Evolutionary conservation across 345 rosid species (phyloP).

Genomic region (Orychophragmus violaceus): DNA sequence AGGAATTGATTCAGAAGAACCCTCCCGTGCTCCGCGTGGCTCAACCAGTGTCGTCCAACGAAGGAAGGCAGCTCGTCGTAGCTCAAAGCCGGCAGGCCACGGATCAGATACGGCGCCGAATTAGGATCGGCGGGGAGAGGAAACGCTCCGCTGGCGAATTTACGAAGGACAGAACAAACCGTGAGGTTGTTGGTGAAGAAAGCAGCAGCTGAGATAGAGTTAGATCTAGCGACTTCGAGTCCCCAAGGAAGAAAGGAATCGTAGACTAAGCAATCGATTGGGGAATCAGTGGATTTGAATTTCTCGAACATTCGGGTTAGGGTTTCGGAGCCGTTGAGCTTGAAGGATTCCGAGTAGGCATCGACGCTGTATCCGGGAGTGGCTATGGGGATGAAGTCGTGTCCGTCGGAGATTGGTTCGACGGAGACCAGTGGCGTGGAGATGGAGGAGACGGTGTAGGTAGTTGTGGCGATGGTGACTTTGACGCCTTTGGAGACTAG

Average conservation of each 20-base stretch:
- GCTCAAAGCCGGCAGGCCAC: slow-evolving; percentile 50
- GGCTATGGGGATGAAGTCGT: slow-evolving; percentile 46
- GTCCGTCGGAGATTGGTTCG: slow-evolving; percentile 72
- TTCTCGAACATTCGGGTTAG: slow-evolving; percentile 40
- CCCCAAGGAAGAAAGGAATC: slow-evolving; percentile 79
- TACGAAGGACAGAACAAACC: slow-evolving; percentile 39
- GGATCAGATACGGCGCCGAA: slow-evolving; percentile 32
- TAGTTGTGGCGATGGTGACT: slow-evolving; percentile 65
- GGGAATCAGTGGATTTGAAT: slow-evolving; percentile 31
- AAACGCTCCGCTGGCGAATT: slow-evolving; percentile 36
- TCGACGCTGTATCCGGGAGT: slow-evolving; percentile 35
- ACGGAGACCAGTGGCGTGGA: slow-evolving; percentile 35
- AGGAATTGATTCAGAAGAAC: slow-evolving; percentile 52
- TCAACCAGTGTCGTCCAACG: slow-evolving; percentile 33
- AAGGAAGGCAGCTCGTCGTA: slow-evolving; percentile 52
- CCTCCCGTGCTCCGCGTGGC: slow-evolving; percentile 47
- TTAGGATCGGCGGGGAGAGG: slow-evolving; percentile 36
- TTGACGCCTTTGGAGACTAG: slow-evolving; percentile 58
- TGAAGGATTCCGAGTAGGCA: slow-evolving; percentile 37
- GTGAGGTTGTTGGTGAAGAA: slow-evolving; percentile 68
- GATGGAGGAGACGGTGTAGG: slow-evolving; percentile 46
- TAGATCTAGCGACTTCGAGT: slow-evolving; percentile 59
- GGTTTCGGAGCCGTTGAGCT: slow-evolving; percentile 43
- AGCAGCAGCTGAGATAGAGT: slow-evolving; percentile 45
- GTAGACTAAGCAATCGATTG: slow-evolving; percentile 47